phyloP scores from a whole-genome alignment of 2,329 filamentous ascomycete genomes.

The Diaporthe citri region DNA sequence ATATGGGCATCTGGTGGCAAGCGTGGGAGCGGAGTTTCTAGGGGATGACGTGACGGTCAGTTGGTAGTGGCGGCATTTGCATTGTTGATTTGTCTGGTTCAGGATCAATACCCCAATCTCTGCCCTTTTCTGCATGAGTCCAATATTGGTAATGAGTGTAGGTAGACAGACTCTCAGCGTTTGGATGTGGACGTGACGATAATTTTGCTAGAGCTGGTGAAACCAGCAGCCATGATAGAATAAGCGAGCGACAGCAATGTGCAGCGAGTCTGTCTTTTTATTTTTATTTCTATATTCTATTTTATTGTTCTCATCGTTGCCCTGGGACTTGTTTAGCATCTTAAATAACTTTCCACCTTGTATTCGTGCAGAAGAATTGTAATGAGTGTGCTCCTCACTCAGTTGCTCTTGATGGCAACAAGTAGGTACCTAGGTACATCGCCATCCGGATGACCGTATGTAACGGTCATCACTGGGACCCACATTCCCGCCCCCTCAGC shows the following conservation, averaged over 20 bases:
- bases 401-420: too few species aligned
- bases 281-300: not conserved
- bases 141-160: not conserved
- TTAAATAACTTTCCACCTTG: too few species aligned
- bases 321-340: too few species aligned
- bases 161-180: not conserved
- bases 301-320: too few species aligned
- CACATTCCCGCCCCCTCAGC: constrained; percentile 5
- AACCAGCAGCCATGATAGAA: not conserved
- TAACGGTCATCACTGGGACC: constrained; percentile 19
- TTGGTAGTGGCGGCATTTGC: not conserved
- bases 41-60: not conserved
- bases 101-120: constrained; percentile 26
- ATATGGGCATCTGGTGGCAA: constrained; percentile 94
- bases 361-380: not conserved
- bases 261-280: not conserved
- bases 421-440: not conserved
- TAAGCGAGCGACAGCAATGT: constrained; percentile 17
- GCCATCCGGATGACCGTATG: not conserved
- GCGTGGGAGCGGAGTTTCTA: constrained; percentile 75
- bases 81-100: constrained; percentile 2
- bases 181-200: not conserved
- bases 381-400: not conserved
- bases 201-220: not conserved
- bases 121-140: not conserved